Conservation (phyloP, 805 yeast species). For the Wickerhamiella brachini region DNA sequence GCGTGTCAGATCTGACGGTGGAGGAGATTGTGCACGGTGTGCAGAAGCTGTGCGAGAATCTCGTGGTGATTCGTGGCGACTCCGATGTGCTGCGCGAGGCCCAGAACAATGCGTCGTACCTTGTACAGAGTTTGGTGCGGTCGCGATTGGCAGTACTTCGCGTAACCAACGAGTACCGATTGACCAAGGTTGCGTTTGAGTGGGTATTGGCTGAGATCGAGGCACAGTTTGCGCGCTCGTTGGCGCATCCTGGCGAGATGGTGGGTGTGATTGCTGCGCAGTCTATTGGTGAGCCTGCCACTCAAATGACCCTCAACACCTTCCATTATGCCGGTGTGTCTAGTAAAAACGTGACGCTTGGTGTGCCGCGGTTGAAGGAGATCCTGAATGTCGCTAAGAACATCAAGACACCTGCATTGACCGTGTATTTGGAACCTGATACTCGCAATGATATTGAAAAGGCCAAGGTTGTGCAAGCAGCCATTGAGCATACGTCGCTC, state of each 20-base stretch:
- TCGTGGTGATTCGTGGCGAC: constrained; percentile 65
- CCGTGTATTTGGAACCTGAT: constrained; percentile 76
- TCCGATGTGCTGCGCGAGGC: constrained; percentile 66
- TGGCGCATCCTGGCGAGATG: constrained; percentile 97
- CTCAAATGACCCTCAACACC: constrained; percentile 94
- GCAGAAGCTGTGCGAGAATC: constrained; percentile 46
- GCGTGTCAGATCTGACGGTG: constrained; percentile 80
- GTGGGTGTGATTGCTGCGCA: constrained; percentile 97
- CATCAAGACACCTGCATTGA: constrained; percentile 97
- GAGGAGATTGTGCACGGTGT: constrained; percentile 69
- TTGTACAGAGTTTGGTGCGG: constrained; percentile 84
- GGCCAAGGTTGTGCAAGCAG: constrained; percentile 91
- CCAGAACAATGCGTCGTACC: constrained; percentile 77
- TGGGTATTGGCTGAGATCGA: constrained; percentile 95
- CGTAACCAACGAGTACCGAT: constrained; percentile 77
- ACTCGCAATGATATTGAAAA: constrained; percentile 78
- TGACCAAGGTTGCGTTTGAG: constrained; percentile 75
- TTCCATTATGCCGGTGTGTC: constrained; percentile 98
- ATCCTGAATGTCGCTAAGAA: constrained; percentile 96
- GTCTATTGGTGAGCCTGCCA: constrained; percentile 96
- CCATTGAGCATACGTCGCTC: constrained; percentile 91
- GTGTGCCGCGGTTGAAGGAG: constrained; percentile 96
- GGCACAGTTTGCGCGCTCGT: constrained; percentile 78
- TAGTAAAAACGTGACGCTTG: constrained; percentile 87
- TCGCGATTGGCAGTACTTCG: constrained; percentile 86